A percentile compares a stretch with the other conserved stretches of the same genome.
These are phyloP conservation scores for Diaporthe caulivora DNA, from an alignment of 2,329 filamentous ascomycete genomes.

Conservation along the genomic window DNA sequence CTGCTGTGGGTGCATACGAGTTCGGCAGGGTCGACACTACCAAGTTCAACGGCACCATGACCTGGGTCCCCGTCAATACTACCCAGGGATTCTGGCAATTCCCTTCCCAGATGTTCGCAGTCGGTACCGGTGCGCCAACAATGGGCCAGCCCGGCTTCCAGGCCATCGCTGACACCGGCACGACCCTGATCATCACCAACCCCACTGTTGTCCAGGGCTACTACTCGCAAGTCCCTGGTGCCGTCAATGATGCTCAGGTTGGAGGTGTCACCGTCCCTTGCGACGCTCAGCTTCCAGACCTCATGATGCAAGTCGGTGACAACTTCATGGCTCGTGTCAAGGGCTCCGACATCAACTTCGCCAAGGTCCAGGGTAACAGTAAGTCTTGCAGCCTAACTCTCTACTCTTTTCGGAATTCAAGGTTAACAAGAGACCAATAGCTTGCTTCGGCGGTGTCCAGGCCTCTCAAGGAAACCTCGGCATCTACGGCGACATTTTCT, in stretches of 20 bases:
- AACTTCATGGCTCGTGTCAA: conserved; percentile 68
- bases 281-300: conserved; percentile 58
- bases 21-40: conserved; percentile 77
- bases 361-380: conserved; percentile 63
- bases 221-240: conserved; percentile 60
- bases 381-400: conserved; percentile 45
- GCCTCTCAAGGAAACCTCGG: conserved; percentile 66
- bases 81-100: conserved; percentile 79
- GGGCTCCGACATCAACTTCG: conserved; percentile 67
- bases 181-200: conserved; percentile 73
- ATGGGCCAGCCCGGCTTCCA: conserved; percentile 53
- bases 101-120: conserved; percentile 65
- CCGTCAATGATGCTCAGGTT: conserved; percentile 52
- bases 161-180: conserved; percentile 70
- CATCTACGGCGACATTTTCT: conserved; percentile 74
- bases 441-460: conserved; percentile 78
- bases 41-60: conserved; percentile 73
- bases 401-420: not conserved
- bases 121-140: conserved; percentile 59
- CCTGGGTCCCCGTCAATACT: conserved; percentile 72
- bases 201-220: conserved; percentile 62
- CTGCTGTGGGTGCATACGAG: conserved; percentile 74
- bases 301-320: conserved; percentile 68
- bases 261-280: conserved; percentile 64
- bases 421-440: conserved; percentile 46